Base-by-base conservation (phyloP, 2,329 filamentous ascomycete species). In the Rhinocladiella mackenziei region DNA sequence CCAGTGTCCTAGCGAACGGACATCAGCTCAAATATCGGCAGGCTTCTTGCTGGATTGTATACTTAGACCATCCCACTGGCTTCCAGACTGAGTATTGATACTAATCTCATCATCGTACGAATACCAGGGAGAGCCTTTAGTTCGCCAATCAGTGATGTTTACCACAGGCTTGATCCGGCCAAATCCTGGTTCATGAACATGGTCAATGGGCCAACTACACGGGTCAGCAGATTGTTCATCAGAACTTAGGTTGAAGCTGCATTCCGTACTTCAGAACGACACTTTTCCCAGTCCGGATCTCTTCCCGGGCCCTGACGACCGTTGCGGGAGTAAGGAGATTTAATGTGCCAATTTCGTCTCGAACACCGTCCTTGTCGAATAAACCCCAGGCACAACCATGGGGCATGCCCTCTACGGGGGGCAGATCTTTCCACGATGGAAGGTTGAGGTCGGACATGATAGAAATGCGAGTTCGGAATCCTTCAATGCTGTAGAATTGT, bases 321-420 rank as follows among this genome's bases (percentile, higher is more conserved):
- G 73, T 61, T 44, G 71, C 65, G 39, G 77, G 67, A 0, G 75
- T 80, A 10, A 82, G 68, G 22, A 77, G 70, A 58, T 83, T 82
- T n/a, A 83, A 61, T 11, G 74, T 76, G 6, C 79, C 80, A 2
- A 83, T 66, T 62, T 79, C 65, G 57, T 81, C 78, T 33, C 34
- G 22, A 5, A 30, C 14, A n/a, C 43, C 36, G 43, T 73, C 58
- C 37, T 70, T 62, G 36, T 77, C 77, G 58, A 77, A 80, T 3
- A 78, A 65, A 4, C 66, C 67, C 70, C 70, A 74, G 11, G 71
- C 69, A 3, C 60, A 44, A 18, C 41, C 35, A 20, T 38, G 29
- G 14, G 39, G 39, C 29, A 34, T 34, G 10, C 30, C 31, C 23
- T 34, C 22, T 13, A 34, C 30, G 20, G 19, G 11, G 14, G 39